Evolutionary conservation across 495 filamentous ascomycete species (phyloP).

Genomic region (Aspergillus nidulans): DNA sequence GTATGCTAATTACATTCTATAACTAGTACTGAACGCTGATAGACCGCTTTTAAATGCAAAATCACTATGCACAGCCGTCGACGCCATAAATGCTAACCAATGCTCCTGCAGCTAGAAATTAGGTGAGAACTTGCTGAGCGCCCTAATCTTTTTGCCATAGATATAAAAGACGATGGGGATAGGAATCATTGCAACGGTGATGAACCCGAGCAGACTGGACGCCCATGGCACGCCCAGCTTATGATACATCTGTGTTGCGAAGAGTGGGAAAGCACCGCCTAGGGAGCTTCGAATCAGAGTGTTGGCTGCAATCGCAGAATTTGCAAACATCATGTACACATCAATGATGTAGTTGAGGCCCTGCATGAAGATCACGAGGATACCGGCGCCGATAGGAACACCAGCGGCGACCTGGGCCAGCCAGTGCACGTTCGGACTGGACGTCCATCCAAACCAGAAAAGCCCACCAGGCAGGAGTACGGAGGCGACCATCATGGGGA

Average conservation of each 20-base stretch:
- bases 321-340: constrained; percentile 55
- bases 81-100: not conserved
- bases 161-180: constrained; percentile 67
- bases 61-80: not conserved
- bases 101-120: constrained; percentile 28
- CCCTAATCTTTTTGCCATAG: constrained; percentile 62
- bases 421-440: constrained; percentile 39
- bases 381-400: constrained; percentile 49
- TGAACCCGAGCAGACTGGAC: constrained; percentile 60
- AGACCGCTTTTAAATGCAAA: not conserved
- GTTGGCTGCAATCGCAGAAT: constrained; percentile 63
- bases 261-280: constrained; percentile 63
- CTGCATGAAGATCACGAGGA: constrained; percentile 55
- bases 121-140: constrained; percentile 44
- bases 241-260: constrained; percentile 58
- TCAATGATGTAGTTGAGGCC: constrained; percentile 63
- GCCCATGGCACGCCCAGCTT: constrained; percentile 62
- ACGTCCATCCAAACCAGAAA: constrained; percentile 65
- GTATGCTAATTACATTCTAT: not conserved
- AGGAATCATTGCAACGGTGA: constrained; percentile 60
- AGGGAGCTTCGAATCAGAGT: constrained; percentile 60
- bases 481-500: constrained; percentile 54
- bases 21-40: not conserved
- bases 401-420: constrained; percentile 47
- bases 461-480: constrained; percentile 53